phyloP scores from a whole-genome alignment of 2,329 filamentous ascomycete genomes.

The Juglanconis juglandina region DNA sequence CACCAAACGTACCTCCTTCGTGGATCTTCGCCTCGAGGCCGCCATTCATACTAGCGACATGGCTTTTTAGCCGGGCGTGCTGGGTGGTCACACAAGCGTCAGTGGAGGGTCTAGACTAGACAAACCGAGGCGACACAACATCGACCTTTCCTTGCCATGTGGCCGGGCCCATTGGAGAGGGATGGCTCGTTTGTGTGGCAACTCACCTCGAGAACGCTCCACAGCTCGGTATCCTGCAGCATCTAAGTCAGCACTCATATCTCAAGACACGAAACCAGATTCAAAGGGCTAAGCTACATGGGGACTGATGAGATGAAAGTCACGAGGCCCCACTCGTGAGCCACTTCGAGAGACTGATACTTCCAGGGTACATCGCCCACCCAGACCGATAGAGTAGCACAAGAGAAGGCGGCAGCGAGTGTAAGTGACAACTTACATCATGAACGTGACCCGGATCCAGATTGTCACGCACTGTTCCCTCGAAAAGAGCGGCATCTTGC shows the following conservation, averaged over 20 bases:
- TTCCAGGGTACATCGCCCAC: not conserved
- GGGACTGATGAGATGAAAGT: not conserved
- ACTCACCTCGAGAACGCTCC: conserved; percentile 83
- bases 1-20: conserved; percentile 75
- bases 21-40: conserved; percentile 86
- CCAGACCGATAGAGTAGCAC: not conserved
- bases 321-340: not conserved
- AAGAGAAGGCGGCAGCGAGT: not conserved
- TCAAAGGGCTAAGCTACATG: conserved; percentile 3
- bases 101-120: conserved; percentile 34
- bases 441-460: conserved; percentile 91
- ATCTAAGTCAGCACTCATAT: conserved; percentile 18
- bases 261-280: conserved; percentile 4
- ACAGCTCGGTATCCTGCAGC: conserved; percentile 76
- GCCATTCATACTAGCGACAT: conserved; percentile 81
- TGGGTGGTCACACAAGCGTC: conserved; percentile 35
- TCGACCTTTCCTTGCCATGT: conserved; percentile 17
- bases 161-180: conserved; percentile 18
- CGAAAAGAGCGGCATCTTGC: conserved; percentile 91
- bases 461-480: conserved; percentile 74
- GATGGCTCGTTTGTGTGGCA: conserved; percentile 19
- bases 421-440: conserved; percentile 43
- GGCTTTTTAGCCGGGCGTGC: conserved; percentile 89
- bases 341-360: not conserved
- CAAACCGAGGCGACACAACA: conserved; percentile 22